A percentile compares a stretch with the other conserved stretches of the same genome.
These are phyloP conservation scores for Tulasnella sp. DNA, from an alignment of 768 basidiomycete species.

Conservation along the genomic window DNA sequence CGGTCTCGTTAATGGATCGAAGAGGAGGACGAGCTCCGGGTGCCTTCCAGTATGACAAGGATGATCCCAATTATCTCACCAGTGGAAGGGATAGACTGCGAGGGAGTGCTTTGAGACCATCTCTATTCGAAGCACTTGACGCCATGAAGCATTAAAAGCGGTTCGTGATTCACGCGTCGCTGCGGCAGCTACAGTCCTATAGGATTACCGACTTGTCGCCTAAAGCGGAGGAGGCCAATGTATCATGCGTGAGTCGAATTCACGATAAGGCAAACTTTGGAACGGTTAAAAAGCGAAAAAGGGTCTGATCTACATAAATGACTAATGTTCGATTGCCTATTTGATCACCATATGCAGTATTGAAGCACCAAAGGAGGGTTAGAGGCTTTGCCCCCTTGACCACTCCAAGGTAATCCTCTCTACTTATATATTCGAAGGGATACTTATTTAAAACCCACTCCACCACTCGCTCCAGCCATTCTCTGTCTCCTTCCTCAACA, in stretches of 20 bases:
- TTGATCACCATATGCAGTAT: too few relatives aligned
- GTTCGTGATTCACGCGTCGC: too few relatives aligned
- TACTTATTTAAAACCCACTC: background rate
- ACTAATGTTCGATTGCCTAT: too few relatives aligned
- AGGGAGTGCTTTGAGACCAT: background rate
- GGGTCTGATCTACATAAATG: too few relatives aligned
- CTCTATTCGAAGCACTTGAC: too few relatives aligned
- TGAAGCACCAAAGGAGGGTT: background rate
- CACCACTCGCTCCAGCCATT: background rate
- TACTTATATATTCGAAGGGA: background rate
- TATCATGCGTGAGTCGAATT: too few relatives aligned
- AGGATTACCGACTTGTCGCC: too few relatives aligned
- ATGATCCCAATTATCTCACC: background rate
- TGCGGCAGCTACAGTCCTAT: too few relatives aligned
- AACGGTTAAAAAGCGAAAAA: too few relatives aligned
- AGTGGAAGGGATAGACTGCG: background rate
- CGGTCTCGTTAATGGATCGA: background rate
- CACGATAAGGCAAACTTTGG: too few relatives aligned
- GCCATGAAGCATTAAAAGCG: too few relatives aligned
- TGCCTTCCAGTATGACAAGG: background rate
- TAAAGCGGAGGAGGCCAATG: too few relatives aligned
- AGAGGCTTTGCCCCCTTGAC: background rate
- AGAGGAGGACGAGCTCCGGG: background rate
- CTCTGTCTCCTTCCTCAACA: background rate
- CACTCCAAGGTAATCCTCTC: background rate